A percentile compares a stretch with the other conserved stretches of the same genome.
phyloP scores from a whole-genome alignment of 2,329 filamentous ascomycete genomes.

The Exophiala xenobiotica region DNA sequence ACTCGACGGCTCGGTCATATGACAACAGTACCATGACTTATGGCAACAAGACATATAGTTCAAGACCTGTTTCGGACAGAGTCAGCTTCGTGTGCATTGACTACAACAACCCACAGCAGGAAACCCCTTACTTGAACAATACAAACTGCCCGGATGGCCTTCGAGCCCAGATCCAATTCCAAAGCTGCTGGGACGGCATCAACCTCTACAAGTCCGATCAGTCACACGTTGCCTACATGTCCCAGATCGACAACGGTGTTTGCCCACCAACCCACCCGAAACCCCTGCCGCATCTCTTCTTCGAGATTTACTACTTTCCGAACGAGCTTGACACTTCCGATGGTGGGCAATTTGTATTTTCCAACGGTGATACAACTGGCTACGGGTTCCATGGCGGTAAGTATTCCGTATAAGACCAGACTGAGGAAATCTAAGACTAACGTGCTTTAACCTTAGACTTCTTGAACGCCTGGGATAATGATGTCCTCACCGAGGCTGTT shows the following conservation, averaged over 20 bases:
- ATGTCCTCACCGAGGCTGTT: constrained; percentile 68
- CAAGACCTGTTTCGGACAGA: constrained; percentile 61
- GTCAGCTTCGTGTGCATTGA: constrained; percentile 91
- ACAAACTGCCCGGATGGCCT: constrained; percentile 74
- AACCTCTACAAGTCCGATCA: constrained; percentile 56
- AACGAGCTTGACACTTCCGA: constrained; percentile 41
- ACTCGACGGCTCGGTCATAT: constrained; percentile 43
- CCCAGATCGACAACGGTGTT: constrained; percentile 69
- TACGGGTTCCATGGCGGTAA: constrained; percentile 70
- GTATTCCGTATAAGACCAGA: constrained; percentile 47
- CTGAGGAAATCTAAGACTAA: too few relatives aligned
- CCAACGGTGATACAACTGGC: constrained; percentile 75
- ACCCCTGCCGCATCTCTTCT: constrained; percentile 73
- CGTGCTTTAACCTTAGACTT: constrained; percentile 67
- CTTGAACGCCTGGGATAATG: constrained; percentile 71
- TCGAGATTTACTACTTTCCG: constrained; percentile 63
- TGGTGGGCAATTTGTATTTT: constrained; percentile 68
- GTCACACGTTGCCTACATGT: constrained; percentile 73
- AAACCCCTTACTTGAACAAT: constrained; percentile 74
- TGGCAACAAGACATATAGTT: neutral
- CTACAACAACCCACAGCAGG: constrained; percentile 50
- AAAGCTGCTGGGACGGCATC: constrained; percentile 81
- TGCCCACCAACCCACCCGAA: constrained; percentile 69
- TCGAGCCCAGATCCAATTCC: constrained; percentile 80
- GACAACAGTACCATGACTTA: constrained; percentile 19